A percentile compares a stretch with the other conserved stretches of the same genome.
Evolutionary conservation across 495 filamentous ascomycete species (phyloP).

Genomic region (Friedmanniomyces endolithicus): DNA sequence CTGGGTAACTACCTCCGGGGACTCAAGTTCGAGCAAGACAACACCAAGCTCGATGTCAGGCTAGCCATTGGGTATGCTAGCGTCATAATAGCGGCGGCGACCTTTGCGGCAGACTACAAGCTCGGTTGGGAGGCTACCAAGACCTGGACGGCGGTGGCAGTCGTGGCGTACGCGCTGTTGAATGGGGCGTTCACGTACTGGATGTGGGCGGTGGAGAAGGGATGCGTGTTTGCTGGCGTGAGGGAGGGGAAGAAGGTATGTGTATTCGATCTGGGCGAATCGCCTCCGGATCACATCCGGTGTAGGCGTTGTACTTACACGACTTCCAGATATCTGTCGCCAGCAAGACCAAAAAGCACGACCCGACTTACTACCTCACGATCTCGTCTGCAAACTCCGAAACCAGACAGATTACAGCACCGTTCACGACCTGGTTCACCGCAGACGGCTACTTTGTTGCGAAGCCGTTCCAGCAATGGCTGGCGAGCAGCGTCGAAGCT

Average conservation of each 20-base stretch:
- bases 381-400: conserved; percentile 28
- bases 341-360: conserved; percentile 57
- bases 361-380: conserved; percentile 62
- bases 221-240: conserved; percentile 64
- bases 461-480: conserved; percentile 70
- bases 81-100: conserved; percentile 62
- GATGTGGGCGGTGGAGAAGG: conserved; percentile 76
- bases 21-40: conserved; percentile 67
- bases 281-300: too few species aligned
- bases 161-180: conserved; percentile 63
- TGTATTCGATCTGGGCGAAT: background rate
- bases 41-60: conserved; percentile 69
- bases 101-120: conserved; percentile 84
- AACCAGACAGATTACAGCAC: conserved; percentile 42
- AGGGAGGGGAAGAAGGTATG: conserved; percentile 42
- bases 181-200: conserved; percentile 73
- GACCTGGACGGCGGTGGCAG: conserved; percentile 59
- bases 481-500: conserved; percentile 55
- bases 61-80: conserved; percentile 72
- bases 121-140: conserved; percentile 78
- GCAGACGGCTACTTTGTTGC: conserved; percentile 67
- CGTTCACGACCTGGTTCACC: conserved; percentile 83
- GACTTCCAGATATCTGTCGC: conserved; percentile 48
- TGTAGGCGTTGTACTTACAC: background rate
- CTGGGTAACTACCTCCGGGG: conserved; percentile 82